Percentiles rank a stretch among this genome's conserved stretches.
These are phyloP conservation scores for Phaeotremella fagi DNA, from an alignment of 768 basidiomycete species.

Conservation along the genomic window DNA sequence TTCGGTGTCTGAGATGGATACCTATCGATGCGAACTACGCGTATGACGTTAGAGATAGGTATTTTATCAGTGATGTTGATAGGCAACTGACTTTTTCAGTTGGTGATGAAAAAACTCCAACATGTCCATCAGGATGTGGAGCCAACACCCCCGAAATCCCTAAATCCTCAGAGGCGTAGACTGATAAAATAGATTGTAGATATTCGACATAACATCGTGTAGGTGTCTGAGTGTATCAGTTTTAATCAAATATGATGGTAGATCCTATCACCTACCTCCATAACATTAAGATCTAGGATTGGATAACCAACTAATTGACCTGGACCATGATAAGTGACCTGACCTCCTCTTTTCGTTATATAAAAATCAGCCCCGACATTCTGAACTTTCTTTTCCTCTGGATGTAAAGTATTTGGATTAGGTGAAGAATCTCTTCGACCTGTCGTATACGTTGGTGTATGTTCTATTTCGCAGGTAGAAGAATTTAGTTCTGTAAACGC, in stretches of 20 bases:
- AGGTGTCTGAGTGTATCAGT: slow-evolving; percentile 20
- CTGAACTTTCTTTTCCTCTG: slow-evolving; percentile 64
- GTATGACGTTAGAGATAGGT: too few species aligned
- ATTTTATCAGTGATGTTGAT: too few species aligned
- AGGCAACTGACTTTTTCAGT: slow-evolving; percentile 57
- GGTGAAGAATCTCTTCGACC: slow-evolving; percentile 69
- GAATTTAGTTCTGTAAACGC: background rate
- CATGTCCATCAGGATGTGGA: slow-evolving; percentile 64
- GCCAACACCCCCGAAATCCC: slow-evolving; percentile 48
- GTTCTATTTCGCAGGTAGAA: slow-evolving; percentile 53
- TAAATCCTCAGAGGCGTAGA: slow-evolving; percentile 60
- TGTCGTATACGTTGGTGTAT: slow-evolving; percentile 88
- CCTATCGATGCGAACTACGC: slow-evolving; percentile 87
- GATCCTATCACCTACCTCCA: slow-evolving; percentile 55
- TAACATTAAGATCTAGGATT: slow-evolving; percentile 78
- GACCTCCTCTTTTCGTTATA: slow-evolving; percentile 75
- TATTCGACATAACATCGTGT: slow-evolving; percentile 66
- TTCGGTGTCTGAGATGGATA: slow-evolving; percentile 87
- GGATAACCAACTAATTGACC: slow-evolving; percentile 97
- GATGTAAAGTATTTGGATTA: slow-evolving; percentile 53
- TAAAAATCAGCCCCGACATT: slow-evolving; percentile 82
- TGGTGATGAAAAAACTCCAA: slow-evolving; percentile 81
- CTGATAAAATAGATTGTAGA: slow-evolving; percentile 67
- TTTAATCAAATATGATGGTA: background rate
- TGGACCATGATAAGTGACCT: slow-evolving; percentile 95